Base-by-base conservation (phyloP, 441 rosid genomes). In the Erodium moschatum region DNA sequence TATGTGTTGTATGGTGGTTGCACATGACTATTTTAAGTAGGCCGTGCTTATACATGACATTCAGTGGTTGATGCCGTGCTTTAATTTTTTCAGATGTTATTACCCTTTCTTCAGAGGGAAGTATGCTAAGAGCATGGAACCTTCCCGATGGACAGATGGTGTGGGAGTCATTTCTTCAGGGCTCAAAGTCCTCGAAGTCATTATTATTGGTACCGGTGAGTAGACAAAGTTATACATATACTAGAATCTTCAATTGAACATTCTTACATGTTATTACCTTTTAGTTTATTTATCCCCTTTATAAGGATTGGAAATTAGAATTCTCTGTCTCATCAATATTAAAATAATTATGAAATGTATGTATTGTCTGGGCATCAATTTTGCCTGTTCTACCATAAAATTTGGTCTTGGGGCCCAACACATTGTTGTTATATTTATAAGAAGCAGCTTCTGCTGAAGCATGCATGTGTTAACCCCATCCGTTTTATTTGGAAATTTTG, bases 111-210 rank as follows among this genome's bases (percentile, higher is more conserved):
- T 87, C 92, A 3, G 84, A 78, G 40, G 97, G 98, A 69, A 89
- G 92, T 78, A 74, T 73, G 74, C 50, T 94, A 73, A 83, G 98
- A 83, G 96, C 98, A 19, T 91, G 98, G 98, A 94, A 91, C 82
- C 97, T 94, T 78, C 97, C 97, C 67, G 97, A 91, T 82, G 98
- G 98, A 58, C 98, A 94, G 71, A 87, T 94, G 95, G 96, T 86
- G 67, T 94, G 97, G 97, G 97, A 94, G 79, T 82, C 96, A 67
- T 77, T 81, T 48, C 85, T 94, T 78, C 81, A 76, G 58, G 89
- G 87, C 10, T 80, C 86, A 18, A 80, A 76, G 72, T 73, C 72
- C 72, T 88, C 97, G 4, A 88, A 88, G 77, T 77, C 96, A 50
- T 73, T 83, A 69, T 70, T 94, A 74, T 78, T 81, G 6, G 85